These are phyloP conservation scores for Spongiforma sp. DNA, from an alignment of 1,284 basidiomycete species.

Conservation along the genomic window DNA sequence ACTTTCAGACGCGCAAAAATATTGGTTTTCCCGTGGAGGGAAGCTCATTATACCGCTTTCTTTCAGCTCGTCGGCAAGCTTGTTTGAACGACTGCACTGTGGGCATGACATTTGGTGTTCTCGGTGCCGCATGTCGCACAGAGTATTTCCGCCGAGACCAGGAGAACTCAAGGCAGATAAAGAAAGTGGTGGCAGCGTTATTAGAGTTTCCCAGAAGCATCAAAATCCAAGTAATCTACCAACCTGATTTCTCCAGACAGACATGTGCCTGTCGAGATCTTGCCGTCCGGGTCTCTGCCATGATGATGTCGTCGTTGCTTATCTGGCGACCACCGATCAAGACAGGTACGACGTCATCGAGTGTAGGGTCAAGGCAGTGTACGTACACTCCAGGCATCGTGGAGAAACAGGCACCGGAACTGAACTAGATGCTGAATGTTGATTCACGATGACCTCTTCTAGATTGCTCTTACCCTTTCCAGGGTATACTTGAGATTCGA, in stretches of 20 bases:
- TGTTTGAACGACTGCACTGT: constrained; percentile 33
- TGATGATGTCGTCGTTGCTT: too few relatives aligned
- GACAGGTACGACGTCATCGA: too few relatives aligned
- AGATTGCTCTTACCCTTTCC: constrained; percentile 51
- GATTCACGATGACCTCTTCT: too few relatives aligned
- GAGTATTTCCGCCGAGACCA: constrained; percentile 28
- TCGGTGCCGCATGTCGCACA: not conserved
- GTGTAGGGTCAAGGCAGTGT: too few relatives aligned
- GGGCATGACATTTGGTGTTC: constrained; percentile 28
- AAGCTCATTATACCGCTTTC: not conserved
- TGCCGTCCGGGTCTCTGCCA: too few relatives aligned
- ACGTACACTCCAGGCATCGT: too few relatives aligned
- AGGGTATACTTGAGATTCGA: constrained; percentile 50
- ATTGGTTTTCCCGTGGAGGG: too few relatives aligned
- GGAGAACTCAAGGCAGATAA: constrained; percentile 31
- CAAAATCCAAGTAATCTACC: constrained; percentile 32
- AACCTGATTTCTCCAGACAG: constrained; percentile 35
- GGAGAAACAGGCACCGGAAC: too few relatives aligned
- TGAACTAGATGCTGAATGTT: too few relatives aligned
- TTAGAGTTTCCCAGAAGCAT: constrained; percentile 24
- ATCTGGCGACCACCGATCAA: too few relatives aligned
- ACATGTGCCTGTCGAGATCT: too few relatives aligned
- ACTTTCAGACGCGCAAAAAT: too few relatives aligned
- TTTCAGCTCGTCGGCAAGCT: constrained; percentile 31
- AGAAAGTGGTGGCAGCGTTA: constrained; percentile 25